Percentiles rank a stretch among this genome's conserved stretches.
Conservation (phyloP, 805 yeast species). For the Myxozyma monticola region DNA sequence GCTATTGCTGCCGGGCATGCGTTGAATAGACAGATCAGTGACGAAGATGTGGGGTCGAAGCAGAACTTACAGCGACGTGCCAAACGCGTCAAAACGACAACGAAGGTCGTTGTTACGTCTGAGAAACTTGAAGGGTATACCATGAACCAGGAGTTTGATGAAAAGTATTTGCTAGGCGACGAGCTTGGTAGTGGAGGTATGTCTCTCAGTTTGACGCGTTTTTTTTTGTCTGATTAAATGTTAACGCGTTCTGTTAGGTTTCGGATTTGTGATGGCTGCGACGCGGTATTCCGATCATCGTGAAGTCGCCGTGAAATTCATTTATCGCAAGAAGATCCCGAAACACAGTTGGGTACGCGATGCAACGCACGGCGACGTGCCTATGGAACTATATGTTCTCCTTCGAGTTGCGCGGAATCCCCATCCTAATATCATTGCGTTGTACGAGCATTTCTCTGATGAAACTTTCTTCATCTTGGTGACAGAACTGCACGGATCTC, state of each 20-base stretch:
- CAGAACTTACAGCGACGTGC: no score
- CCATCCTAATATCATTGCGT: conserved; percentile 21
- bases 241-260: conserved; percentile 8
- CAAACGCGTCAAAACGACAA: no score
- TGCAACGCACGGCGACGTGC: conserved; percentile 18
- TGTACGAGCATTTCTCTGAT: conserved; percentile 23
- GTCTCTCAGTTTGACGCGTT: no score
- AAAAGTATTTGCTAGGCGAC: conserved; percentile 20
- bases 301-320: conserved; percentile 29
- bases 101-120: conserved; percentile 17
- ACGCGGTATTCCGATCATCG: conserved; percentile 6
- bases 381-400: conserved; percentile 23
- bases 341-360: conserved; percentile 23
- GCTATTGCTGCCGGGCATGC: no score
- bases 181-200: conserved; percentile 29
- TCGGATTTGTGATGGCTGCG: conserved; percentile 31
- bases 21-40: no score
- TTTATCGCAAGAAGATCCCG: conserved; percentile 24
- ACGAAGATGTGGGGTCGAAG: no score
- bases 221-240: background rate
- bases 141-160: conserved; percentile 20
- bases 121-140: conserved; percentile 20
- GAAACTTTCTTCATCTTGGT: conserved; percentile 22
- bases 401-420: conserved; percentile 17
- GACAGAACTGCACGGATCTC: conserved; percentile 29